These are phyloP conservation scores for Suhomyces canberraensis DNA, from an alignment of 805 yeast species.

Conservation along the genomic window DNA sequence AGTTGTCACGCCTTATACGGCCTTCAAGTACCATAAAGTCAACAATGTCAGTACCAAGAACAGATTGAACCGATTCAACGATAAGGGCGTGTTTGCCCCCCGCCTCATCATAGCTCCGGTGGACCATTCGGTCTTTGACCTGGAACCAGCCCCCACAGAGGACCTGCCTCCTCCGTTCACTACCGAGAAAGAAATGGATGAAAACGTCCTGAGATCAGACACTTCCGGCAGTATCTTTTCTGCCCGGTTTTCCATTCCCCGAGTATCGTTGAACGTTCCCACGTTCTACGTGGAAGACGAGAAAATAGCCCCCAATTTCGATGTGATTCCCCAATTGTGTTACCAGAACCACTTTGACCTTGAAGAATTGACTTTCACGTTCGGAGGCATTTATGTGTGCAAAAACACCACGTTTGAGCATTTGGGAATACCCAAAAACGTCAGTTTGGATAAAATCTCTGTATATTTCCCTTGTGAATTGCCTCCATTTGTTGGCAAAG, in stretches of 20 bases:
- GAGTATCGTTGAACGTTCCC: constrained; percentile 21
- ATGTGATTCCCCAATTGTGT: constrained; percentile 22
- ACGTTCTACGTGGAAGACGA: constrained; percentile 5
- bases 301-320: constrained; percentile 7
- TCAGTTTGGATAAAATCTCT: constrained; percentile 28
- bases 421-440: constrained; percentile 32
- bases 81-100: constrained; percentile 20
- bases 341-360: constrained; percentile 33
- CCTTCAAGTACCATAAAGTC: constrained; percentile 20
- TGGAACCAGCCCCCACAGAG: neutral
- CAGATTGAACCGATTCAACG: constrained; percentile 11
- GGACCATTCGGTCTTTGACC: constrained; percentile 9
- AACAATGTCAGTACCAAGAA: constrained; percentile 11
- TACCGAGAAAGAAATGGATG: constrained; percentile 4
- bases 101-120: constrained; percentile 21
- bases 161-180: neutral
- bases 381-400: constrained; percentile 33
- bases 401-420: constrained; percentile 16
- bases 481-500: constrained; percentile 39
- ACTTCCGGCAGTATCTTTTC: constrained; percentile 18
- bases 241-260: constrained; percentile 26
- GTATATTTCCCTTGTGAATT: constrained; percentile 36
- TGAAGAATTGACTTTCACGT: constrained; percentile 30
- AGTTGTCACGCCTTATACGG: constrained; percentile 22
- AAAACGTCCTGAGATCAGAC: constrained; percentile 6